Evolutionary conservation across 305 asterid genomes (phyloP).

Genomic region (Solanum chacoense): DNA sequence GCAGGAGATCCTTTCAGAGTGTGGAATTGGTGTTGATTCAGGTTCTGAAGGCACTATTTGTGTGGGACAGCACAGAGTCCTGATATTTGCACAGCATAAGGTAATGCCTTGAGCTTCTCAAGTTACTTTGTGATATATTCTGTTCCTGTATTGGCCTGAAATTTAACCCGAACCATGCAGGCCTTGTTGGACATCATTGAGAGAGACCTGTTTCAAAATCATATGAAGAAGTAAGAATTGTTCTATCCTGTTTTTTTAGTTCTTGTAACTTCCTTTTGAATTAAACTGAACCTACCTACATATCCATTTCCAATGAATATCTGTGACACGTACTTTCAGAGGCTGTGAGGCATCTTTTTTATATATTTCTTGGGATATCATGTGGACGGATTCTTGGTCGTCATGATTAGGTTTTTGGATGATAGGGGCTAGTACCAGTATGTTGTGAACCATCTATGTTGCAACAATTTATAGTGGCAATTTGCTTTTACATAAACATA

Average conservation of each 20-base stretch:
- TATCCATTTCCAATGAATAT: not conserved
- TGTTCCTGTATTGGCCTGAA: slow-evolving; percentile 1
- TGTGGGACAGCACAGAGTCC: slow-evolving; percentile 86
- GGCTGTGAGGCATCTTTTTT: not conserved
- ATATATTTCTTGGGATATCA: not conserved
- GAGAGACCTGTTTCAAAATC: slow-evolving; percentile 76
- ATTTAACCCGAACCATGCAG: slow-evolving; percentile 31
- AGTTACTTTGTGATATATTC: slow-evolving; percentile 14
- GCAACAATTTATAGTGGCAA: not conserved
- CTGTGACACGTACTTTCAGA: not conserved
- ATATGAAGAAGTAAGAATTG: slow-evolving; percentile 74
- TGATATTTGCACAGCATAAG: slow-evolving; percentile 96
- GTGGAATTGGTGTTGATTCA: slow-evolving; percentile 94
- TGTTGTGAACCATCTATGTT: not conserved
- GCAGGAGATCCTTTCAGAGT: slow-evolving; percentile 98
- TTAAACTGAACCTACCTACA: not conserved
- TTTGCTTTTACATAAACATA: not conserved
- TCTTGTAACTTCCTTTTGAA: not conserved
- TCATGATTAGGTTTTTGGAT: not conserved
- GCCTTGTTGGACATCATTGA: slow-evolving; percentile 89
- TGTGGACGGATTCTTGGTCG: not conserved
- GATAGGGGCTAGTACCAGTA: not conserved
- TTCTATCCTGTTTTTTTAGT: not conserved
- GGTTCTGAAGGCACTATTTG: slow-evolving; percentile 64
- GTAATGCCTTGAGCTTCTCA: slow-evolving; percentile 25